Conservation (phyloP, 345 rosid genomes). For the Lepidium didymum region DNA sequence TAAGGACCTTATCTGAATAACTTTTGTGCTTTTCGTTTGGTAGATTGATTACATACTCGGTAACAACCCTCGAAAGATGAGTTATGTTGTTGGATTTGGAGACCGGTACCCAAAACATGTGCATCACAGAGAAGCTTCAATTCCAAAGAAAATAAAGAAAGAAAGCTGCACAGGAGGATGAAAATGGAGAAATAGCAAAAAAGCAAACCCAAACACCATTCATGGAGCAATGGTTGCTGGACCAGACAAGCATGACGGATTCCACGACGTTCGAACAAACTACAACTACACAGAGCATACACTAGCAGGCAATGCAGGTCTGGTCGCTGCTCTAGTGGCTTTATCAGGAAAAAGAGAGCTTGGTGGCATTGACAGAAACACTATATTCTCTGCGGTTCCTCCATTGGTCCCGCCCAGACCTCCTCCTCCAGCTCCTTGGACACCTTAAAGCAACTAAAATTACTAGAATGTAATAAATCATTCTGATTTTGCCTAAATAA, state of each 20-base stretch:
- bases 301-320: constrained; percentile 80
- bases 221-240: constrained; percentile 99
- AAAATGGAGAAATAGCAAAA: constrained; percentile 68
- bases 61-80: constrained; percentile 83
- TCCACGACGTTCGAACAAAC: constrained; percentile 74
- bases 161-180: constrained; percentile 84
- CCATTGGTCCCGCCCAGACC: constrained; percentile 79
- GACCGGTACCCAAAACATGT: constrained; percentile 62
- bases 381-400: constrained; percentile 76
- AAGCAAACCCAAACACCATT: constrained; percentile 65
- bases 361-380: constrained; percentile 66
- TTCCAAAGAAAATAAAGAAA: constrained; percentile 56
- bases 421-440: constrained; percentile 97
- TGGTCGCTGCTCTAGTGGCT: constrained; percentile 86
- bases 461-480: not conserved
- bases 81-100: constrained; percentile 83
- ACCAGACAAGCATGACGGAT: constrained; percentile 78
- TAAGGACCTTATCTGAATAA: not conserved
- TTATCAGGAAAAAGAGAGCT: constrained; percentile 52
- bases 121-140: constrained; percentile 89
- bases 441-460: constrained; percentile 39
- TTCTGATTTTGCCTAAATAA: not conserved
- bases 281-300: constrained; percentile 95
- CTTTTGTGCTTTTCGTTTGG: not conserved
- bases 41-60: constrained; percentile 88